Percentiles rank a stretch among this genome's conserved stretches.
These are phyloP conservation scores for Schizochytrium sp. DNA, from an alignment of 108 stramenopile genomes.

Conservation along the genomic window DNA sequence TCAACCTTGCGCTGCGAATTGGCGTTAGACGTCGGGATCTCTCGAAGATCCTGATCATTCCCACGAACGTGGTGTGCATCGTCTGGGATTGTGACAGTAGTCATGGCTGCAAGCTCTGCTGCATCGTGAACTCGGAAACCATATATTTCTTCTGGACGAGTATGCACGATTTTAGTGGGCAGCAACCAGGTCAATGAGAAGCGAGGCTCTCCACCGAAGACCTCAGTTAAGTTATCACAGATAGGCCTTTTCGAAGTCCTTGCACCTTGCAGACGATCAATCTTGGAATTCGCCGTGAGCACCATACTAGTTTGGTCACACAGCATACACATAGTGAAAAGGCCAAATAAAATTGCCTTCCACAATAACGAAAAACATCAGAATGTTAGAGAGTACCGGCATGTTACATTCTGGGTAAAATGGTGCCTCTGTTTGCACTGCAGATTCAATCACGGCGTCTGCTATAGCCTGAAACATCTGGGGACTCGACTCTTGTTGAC, in stretches of 20 bases:
- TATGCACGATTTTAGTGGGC: slow-evolving; percentile 58
- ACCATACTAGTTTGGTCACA: slow-evolving; percentile 93
- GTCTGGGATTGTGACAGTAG: slow-evolving; percentile 14
- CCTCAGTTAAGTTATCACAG: slow-evolving; percentile 87
- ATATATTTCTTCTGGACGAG: slow-evolving; percentile 58
- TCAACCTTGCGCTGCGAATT: no score
- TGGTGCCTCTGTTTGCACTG: background rate
- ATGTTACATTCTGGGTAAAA: slow-evolving; percentile 54
- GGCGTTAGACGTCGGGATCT: no score
- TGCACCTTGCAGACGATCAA: slow-evolving; percentile 91
- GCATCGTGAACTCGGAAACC: slow-evolving; percentile 59
- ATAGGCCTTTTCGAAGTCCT: slow-evolving; percentile 75
- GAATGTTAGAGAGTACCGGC: slow-evolving; percentile 27
- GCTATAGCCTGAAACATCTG: slow-evolving; percentile 80
- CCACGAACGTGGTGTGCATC: background rate
- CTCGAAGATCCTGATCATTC: no score
- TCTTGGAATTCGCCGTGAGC: slow-evolving; percentile 89
- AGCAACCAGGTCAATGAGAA: slow-evolving; percentile 63
- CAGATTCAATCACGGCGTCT: slow-evolving; percentile 75
- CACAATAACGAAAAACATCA: slow-evolving; percentile 68
- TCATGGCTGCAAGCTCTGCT: slow-evolving; percentile 43
- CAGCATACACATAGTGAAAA: slow-evolving; percentile 99
- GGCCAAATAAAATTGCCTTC: slow-evolving; percentile 86
- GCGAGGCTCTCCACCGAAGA: slow-evolving; percentile 83
- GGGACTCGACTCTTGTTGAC: slow-evolving; percentile 61